Conservation (phyloP, 805 yeast genomes). For the Lachancea dasiensis region DNA sequence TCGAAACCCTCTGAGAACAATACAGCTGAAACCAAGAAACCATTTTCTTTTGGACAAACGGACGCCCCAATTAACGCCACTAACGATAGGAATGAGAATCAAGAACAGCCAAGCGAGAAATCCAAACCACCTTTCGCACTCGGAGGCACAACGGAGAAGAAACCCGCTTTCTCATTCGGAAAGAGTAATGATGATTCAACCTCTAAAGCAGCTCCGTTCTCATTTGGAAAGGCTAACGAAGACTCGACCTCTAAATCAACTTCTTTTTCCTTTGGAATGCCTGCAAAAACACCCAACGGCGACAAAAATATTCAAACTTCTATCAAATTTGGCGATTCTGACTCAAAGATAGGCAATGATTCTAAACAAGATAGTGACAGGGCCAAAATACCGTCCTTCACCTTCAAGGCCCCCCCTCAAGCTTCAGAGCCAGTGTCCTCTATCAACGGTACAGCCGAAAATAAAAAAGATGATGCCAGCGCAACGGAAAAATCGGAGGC, state of each 20-base stretch:
- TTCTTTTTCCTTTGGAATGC: slow-evolving; percentile 7
- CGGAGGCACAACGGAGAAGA: no score
- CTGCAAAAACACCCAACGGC: no score
- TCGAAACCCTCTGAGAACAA: not conserved
- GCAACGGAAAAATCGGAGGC: not conserved
- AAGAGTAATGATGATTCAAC: no score
- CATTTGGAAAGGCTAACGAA: slow-evolving; percentile 3
- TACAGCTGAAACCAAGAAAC: not conserved
- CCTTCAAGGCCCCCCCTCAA: no score
- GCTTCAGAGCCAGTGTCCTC: no score
- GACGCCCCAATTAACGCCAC: no score
- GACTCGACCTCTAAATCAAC: not conserved
- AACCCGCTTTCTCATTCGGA: not conserved
- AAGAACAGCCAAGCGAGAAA: not conserved
- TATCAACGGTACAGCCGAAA: no score
- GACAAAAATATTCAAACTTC: slow-evolving; percentile 1
- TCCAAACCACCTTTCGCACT: not conserved
- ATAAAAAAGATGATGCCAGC: no score
- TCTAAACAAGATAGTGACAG: not conserved
- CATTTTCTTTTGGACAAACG: not conserved
- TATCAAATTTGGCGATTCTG: not conserved
- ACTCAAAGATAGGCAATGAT: no score
- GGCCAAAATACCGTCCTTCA: no score
- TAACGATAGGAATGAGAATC: not conserved
- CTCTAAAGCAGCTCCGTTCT: slow-evolving; percentile 8